Conservation (phyloP, 768 basidiomycete genomes). For the Lepiota venenata region DNA sequence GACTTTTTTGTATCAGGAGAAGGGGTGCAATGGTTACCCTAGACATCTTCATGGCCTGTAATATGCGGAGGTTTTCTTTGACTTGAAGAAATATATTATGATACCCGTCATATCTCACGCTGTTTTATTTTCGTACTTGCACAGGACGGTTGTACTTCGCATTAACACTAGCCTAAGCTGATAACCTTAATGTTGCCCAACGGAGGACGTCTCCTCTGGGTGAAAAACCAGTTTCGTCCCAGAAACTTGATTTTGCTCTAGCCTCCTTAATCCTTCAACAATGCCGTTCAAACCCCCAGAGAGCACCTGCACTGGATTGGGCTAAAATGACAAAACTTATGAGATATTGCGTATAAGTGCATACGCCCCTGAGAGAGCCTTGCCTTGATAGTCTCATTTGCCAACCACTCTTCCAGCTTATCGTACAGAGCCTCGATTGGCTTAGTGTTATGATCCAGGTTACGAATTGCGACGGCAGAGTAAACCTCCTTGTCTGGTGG, state of each 20-base stretch:
- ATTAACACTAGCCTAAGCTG: too few relatives aligned
- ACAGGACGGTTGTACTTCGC: too few relatives aligned
- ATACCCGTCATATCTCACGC: too few relatives aligned
- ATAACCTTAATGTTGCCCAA: too few relatives aligned
- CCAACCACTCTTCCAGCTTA: slow-evolving; percentile 24
- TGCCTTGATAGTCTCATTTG: slow-evolving; percentile 33
- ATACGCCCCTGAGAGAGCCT: neutral
- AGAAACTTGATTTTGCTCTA: slow-evolving; percentile 37
- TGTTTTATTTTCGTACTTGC: too few relatives aligned
- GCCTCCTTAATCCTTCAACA: slow-evolving; percentile 33
- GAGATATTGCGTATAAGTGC: neutral
- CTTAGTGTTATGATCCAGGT: slow-evolving; percentile 17
- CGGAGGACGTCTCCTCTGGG: slow-evolving; percentile 44
- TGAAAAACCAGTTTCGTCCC: slow-evolving; percentile 39
- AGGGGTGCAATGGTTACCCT: too few relatives aligned
- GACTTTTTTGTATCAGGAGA: too few relatives aligned
- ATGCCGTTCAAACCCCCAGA: slow-evolving; percentile 42
- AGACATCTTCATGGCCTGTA: too few relatives aligned
- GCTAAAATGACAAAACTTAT: slow-evolving; percentile 26
- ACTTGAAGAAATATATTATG: too few relatives aligned
- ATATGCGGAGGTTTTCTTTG: too few relatives aligned
- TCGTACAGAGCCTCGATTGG: slow-evolving; percentile 19
- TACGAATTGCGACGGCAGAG: slow-evolving; percentile 19
- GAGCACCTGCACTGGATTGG: slow-evolving; percentile 39
- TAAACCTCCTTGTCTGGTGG: slow-evolving; percentile 11